These are phyloP conservation scores for Tricholoma sp. DNA, from an alignment of 768 basidiomycete genomes.

Conservation along the genomic window DNA sequence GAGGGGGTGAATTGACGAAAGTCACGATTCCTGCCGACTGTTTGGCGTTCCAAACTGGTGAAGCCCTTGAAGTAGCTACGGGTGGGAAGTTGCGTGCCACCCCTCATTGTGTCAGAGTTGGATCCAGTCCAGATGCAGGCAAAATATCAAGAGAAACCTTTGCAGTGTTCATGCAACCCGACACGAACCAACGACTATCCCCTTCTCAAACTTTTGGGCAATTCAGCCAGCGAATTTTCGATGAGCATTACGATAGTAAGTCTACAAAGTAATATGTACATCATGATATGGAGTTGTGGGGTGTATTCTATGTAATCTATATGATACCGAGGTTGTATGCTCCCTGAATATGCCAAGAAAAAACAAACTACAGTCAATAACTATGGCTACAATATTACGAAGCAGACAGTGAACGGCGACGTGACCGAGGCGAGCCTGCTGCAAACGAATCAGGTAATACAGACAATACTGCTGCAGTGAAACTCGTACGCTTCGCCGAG, in stretches of 20 bases:
- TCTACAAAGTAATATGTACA: conserved; percentile 19
- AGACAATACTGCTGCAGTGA: conserved; percentile 57
- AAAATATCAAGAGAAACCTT: conserved; percentile 80
- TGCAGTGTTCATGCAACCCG: conserved; percentile 86
- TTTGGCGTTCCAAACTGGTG: conserved; percentile 95
- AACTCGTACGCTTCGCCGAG: conserved; percentile 55
- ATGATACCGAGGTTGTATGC: conserved; percentile 7
- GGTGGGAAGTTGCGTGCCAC: conserved; percentile 79
- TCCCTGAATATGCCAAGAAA: neutral
- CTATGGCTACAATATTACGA: conserved; percentile 16
- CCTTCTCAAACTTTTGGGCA: conserved; percentile 76
- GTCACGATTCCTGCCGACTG: conserved; percentile 82
- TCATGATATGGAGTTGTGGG: conserved; percentile 2
- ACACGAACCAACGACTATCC: conserved; percentile 71
- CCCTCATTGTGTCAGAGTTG: conserved; percentile 89
- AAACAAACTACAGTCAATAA: neutral
- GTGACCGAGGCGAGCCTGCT: conserved; percentile 35
- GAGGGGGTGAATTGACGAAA: conserved; percentile 72
- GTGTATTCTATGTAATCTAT: conserved; percentile 20
- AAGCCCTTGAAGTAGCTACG: conserved; percentile 90
- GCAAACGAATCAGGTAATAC: conserved; percentile 53
- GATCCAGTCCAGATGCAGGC: conserved; percentile 37
- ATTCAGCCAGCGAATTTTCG: conserved; percentile 82
- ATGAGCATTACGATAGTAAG: conserved; percentile 40
- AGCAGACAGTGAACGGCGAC: conserved; percentile 34